Percentiles rank a stretch among this genome's conserved stretches.
Evolutionary conservation across 257 asterid genomes (phyloP).

Genomic region (Nicotiana benthamiana): DNA sequence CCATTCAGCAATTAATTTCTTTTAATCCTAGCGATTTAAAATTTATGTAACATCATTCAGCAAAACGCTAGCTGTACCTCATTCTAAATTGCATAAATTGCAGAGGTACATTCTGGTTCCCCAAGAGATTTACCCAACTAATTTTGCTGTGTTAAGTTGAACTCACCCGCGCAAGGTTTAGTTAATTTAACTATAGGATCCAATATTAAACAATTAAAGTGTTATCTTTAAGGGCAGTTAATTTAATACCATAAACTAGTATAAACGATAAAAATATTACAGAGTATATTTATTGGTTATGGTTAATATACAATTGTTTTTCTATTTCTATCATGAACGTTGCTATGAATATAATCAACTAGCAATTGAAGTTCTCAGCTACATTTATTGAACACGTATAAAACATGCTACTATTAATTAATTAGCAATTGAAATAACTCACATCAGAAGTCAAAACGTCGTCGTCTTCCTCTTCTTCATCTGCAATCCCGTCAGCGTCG

Average conservation of each 20-base stretch:
- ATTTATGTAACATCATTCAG: background rate
- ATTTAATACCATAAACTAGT: background rate
- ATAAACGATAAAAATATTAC: background rate
- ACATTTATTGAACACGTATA: background rate
- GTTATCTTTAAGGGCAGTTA: background rate
- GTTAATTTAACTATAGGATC: background rate
- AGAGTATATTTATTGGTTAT: background rate
- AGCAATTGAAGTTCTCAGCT: background rate
- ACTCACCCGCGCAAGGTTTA: background rate
- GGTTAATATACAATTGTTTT: background rate
- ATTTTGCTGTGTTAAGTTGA: background rate
- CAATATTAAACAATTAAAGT: background rate
- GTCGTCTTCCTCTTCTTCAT: conserved; percentile 14
- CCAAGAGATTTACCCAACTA: background rate
- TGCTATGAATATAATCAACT: background rate
- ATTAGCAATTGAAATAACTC: conserved; percentile 10
- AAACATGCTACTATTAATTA: background rate
- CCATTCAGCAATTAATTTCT: background rate
- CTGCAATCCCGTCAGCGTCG: conserved; percentile 5
- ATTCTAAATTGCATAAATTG: background rate
- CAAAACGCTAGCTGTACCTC: conserved; percentile 2
- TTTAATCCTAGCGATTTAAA: background rate
- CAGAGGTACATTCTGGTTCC: background rate
- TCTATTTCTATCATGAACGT: background rate
- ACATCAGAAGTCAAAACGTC: conserved; percentile 53